Evolutionary conservation across 192 early-diverging fungal genomes (phyloP).

Genomic region (Pilobolus umbonatus): DNA sequence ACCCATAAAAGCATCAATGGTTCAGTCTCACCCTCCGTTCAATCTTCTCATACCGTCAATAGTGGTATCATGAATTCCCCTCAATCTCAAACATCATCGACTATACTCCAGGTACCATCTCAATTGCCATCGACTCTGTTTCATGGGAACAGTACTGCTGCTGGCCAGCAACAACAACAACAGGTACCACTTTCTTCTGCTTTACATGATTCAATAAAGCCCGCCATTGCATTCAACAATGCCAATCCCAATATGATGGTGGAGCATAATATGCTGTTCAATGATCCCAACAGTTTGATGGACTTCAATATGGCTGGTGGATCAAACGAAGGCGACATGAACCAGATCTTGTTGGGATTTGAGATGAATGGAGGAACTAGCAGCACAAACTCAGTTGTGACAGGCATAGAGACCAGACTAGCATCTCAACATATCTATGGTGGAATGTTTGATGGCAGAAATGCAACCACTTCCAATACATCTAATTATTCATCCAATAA

Average conservation of each 20-base stretch:
- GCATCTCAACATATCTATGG: conserved; percentile 4
- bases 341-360: conserved; percentile 19
- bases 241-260: conserved; percentile 16
- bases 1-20: background rate
- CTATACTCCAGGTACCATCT: background rate
- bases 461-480: background rate
- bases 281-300: conserved; percentile 14
- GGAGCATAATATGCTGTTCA: conserved; percentile 22
- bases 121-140: conserved; percentile 4
- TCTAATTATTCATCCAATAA: background rate
- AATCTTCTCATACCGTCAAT: background rate
- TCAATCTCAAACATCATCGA: conserved; percentile 4
- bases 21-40: background rate
- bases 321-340: background rate
- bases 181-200: background rate
- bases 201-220: background rate
- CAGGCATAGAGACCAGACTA: background rate
- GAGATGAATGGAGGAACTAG: conserved; percentile 1
- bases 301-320: conserved; percentile 1
- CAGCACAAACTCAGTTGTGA: background rate
- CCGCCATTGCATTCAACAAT: conserved; percentile 4
- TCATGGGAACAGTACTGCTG: background rate
- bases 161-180: conserved; percentile 13
- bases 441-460: background rate
- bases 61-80: conserved; percentile 11